Percentiles rank a stretch among this genome's conserved stretches.
These are phyloP conservation scores for Porpolomopsis calyptriformis DNA, from an alignment of 768 basidiomycete genomes.

Conservation along the genomic window DNA sequence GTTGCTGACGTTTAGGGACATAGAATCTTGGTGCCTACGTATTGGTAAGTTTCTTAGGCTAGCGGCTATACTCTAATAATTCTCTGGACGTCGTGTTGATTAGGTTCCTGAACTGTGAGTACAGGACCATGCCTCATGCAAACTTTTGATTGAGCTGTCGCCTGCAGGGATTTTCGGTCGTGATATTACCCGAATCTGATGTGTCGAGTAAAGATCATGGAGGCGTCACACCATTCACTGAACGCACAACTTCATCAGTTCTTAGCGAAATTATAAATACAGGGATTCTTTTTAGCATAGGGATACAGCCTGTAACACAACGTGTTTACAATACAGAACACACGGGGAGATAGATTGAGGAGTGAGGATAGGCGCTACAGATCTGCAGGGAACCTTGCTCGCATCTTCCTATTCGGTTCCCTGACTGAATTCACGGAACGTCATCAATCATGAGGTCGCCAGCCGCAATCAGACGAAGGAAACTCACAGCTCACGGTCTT, in stretches of 20 bases:
- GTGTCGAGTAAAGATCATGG: background rate
- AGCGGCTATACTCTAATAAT: background rate
- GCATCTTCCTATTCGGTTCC: background rate
- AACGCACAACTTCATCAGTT: background rate
- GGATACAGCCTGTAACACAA: background rate
- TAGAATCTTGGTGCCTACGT: conserved; percentile 57
- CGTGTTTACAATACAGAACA: background rate
- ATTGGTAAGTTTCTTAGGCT: conserved; percentile 36
- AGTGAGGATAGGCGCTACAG: background rate
- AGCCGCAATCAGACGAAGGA: background rate
- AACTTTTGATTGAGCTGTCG: conserved; percentile 2
- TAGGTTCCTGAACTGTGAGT: conserved; percentile 63
- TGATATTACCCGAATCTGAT: conserved; percentile 59
- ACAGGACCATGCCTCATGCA: background rate
- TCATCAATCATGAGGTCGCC: background rate
- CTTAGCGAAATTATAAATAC: background rate
- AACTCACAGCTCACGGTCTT: background rate
- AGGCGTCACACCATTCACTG: background rate
- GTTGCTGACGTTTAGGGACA: background rate
- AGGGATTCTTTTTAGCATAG: background rate
- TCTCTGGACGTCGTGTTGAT: conserved; percentile 1
- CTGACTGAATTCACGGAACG: background rate
- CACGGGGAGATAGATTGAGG: too few relatives aligned
- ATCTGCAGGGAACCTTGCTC: background rate
- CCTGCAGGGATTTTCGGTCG: conserved; percentile 62